Evolutionary conservation across 176 grass and related monocot species (phyloP), one percentile per base, ranked within the genome.

Genomic region (Hordeum marinum): DNA sequence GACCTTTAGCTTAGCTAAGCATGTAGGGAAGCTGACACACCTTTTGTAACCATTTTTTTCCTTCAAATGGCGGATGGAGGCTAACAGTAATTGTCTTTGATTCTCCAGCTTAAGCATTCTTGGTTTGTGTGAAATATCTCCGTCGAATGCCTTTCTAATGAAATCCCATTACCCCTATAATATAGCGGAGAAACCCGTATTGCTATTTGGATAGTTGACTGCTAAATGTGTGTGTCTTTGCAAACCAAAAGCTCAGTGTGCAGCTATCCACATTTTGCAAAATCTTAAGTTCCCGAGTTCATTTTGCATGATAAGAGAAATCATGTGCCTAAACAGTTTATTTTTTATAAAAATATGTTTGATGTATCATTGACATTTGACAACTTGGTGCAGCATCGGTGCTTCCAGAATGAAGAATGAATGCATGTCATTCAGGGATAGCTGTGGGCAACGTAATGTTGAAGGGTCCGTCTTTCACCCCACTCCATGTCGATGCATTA

Each of bases 321-420:
- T 9, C 50, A 80, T 46, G 24, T 21, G 18, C 20, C 32, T 64
- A 24, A 8, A 83, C 7, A 46, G 17, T 52, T 72, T 42, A 70
- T 17, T 2, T 62, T 79, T 55, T 37, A 52, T 41, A 40, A 70
- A 0, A 7, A 36, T 5, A 76, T 11, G 27, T 45, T 89, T 48
- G 39, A 88, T 54, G 11, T 83, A 85, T 72, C 23, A 52, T 55
- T 84, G 79, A 80, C 20, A 36, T 84, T 84, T 68, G 29, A 25
- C 55, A 79, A 74, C 59, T 90, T 90, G 58, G 68, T 88, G 69
- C 85, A 99, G 97, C 89, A 99, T 99, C 64, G 97, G 97, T 73
- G 97, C 97, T 92, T 95, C 94, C 48, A 99, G 88, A 88, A 85
- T 99, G 90, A 99, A 92, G 93, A 94, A 77, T n/a, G 97, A 99